A percentile compares a stretch with the other conserved stretches of the same genome.
Conservation (phyloP, 306 rosid species). For the Argentina anserina region DNA sequence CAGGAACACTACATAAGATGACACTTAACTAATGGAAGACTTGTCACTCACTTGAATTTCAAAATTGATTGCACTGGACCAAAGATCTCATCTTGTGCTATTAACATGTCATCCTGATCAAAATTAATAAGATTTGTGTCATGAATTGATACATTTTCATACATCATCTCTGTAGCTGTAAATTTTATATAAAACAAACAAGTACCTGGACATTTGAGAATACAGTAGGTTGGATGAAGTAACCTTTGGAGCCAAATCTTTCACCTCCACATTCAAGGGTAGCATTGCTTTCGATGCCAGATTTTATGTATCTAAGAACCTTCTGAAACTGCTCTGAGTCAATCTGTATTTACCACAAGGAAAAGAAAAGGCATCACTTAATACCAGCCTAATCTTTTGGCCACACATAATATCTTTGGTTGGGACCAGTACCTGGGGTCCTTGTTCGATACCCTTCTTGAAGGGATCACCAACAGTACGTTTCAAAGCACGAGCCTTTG, state of each 20-base stretch:
- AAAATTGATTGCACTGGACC: constrained; percentile 91
- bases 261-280: constrained; percentile 89
- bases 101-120: constrained; percentile 78
- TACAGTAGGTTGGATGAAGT: constrained; percentile 86
- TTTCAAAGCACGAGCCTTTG: constrained; percentile 69
- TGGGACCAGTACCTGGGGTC: constrained; percentile 70
- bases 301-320: constrained; percentile 66
- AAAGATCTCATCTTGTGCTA: constrained; percentile 90
- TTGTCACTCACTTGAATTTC: constrained; percentile 75
- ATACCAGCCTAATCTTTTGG: background rate
- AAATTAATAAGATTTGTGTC: constrained; percentile 16
- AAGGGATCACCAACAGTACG: constrained; percentile 94
- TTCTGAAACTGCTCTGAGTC: constrained; percentile 72
- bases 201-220: constrained; percentile 88
- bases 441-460: constrained; percentile 88
- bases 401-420: background rate
- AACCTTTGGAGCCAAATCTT: constrained; percentile 75
- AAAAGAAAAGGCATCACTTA: constrained; percentile 13
- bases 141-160: background rate
- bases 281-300: constrained; percentile 70
- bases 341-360: constrained; percentile 44
- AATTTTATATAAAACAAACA: background rate
- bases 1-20: background rate
- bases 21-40: background rate
- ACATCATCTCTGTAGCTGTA: constrained; percentile 5